Base-by-base conservation (phyloP, 2,329 filamentous ascomycete species). In the Sporothrix humicola region DNA sequence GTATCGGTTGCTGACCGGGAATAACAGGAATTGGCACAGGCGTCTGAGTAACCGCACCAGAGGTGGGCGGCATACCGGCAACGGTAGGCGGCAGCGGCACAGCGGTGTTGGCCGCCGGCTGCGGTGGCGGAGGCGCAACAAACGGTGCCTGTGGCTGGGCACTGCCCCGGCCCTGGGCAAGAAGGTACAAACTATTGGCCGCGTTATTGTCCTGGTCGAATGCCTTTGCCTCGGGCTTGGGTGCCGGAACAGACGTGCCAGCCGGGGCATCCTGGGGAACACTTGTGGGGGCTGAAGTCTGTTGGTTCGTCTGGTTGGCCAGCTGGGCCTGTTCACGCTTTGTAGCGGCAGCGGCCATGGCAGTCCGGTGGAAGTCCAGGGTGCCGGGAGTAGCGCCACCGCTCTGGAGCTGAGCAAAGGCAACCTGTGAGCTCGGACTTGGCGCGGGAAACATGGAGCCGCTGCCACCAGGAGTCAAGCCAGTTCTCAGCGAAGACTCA, bases 371-470 rank as follows among this genome's bases (percentile, higher is more conserved):
- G 79, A 99, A 99, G 79, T 99, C 96, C 69, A 97, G 85, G 0
- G 95, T 97, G 75, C 92, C 91, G 9, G 96, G 96, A 1, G 96
- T 99, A 3, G 94, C 92, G 73, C 92, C 93, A 76, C 93, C 93
- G 79, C 89, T 93, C 76, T 93, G 90, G 52, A 96, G 84, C 77
- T 92, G 91, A 75, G 92, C 91, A 82, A 95, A 93, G 7, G 98
- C 84, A 69, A 92, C 92, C 84, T 94, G 92, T 0, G 93, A 93
- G 81, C 93, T 97, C 50, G 94, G 95, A 81, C 93, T 97, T 2
- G 94, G 92, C 72, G 92, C 93, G 73, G 95, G 94, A 85, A 98
- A 98, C 94, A 98, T 98, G 78, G 95, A 97, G 78, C 95, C 95
- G 81, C 95, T 94, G 77, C 95, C 95, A 75, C 96, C 96, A 68